Base-by-base conservation (phyloP, 2,329 filamentous ascomycete species). In the Arthrinium phaeospermum region DNA sequence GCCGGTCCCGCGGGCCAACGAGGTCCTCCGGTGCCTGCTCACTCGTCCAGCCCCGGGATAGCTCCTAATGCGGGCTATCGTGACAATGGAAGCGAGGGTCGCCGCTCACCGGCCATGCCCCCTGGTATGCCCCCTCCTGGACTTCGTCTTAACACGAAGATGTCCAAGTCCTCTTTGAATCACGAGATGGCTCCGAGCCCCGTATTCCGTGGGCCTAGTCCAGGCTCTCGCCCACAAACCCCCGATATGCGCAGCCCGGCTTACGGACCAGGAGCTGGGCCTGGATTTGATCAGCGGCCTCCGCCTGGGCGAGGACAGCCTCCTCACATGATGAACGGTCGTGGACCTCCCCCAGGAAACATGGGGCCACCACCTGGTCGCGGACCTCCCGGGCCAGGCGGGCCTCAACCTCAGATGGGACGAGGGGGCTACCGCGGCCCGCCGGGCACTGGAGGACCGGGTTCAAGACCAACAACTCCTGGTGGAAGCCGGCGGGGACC, bases 31-130 rank as follows among this genome's bases (percentile, higher is more conserved):
- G 86, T 88, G 86, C 85, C 85, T 83, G 78, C 81, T 82, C 83
- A 87, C 80, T 85, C 84, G 81, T 83, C 81, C 79, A 85, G 84
- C 79, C 79, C 85, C 77, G 86, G 86, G 79, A 85, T 83, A 78
- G 84, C 83, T 86, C 85, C 88, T 87, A 88, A 91, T 83, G 79
- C 84, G 80, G 83, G 84, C 77, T 86, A 86, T 83, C 86, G 83
- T 84, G 85, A 90, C 87, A 87, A 80, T 85, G 77, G 88, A 79
- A 86, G 79, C 75, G 81, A 82, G 61, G 78, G 79, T 72, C 79
- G 81, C 72, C 79, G 76, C 44, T 81, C 82, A 64, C 81, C 82
- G 68, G 82, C 81, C 57, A 79, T 85, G 30, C 83, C 84, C 30
- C 82, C 82, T 68, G 82, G 81, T 53, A 79, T 85, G 30, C 83